Base-by-base conservation (phyloP, 805 yeast genomes). In the Candida montana region DNA sequence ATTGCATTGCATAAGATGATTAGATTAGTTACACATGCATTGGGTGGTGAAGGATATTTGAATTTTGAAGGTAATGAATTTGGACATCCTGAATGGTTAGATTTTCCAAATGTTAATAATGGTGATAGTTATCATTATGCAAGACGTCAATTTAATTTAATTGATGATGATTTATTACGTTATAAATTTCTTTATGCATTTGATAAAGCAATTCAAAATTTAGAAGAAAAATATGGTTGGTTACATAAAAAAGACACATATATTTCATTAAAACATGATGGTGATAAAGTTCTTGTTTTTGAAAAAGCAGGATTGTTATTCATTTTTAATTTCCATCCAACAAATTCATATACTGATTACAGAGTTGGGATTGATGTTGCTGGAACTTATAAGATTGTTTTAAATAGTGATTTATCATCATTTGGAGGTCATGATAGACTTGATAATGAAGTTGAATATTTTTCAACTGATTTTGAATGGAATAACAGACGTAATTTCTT, bases 11-110 rank as follows among this genome's bases (percentile, higher is more conserved):
- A 91, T 66, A 91, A 91, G 61, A 64, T 93, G 78, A 93, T 91
- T 47, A 74, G 99, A 50, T 70, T 93, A 41, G 54, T 90, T 18
- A 91, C 98, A 1, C 90, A 87, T 54, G 69, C 90, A 1, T 69
- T 91, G n/a, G 98, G 98, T 35, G 99, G 99, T 42, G 98, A 91
- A 64, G 96, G 95, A 0, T 91, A 91, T 58, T 74, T 91, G 58
- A 91, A 90, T 61, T 91, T 91, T 61, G 97, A 91, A 69, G 98
- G 99, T 44, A 91, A 91, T 57, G 99, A 91, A 65, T 91, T 93
- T 67, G 99, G 99, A 15, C 99, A 91, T 57, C 99, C 98, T 3
- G 99, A 91, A 61, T 91, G 99, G 99, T 75, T 93, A 39, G 99
- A 91, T 63, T 93, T 91, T 72, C 98, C 99, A 12, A 79, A 96